Conservation (phyloP, 306 rosid species). For the Sophora flavescens region DNA sequence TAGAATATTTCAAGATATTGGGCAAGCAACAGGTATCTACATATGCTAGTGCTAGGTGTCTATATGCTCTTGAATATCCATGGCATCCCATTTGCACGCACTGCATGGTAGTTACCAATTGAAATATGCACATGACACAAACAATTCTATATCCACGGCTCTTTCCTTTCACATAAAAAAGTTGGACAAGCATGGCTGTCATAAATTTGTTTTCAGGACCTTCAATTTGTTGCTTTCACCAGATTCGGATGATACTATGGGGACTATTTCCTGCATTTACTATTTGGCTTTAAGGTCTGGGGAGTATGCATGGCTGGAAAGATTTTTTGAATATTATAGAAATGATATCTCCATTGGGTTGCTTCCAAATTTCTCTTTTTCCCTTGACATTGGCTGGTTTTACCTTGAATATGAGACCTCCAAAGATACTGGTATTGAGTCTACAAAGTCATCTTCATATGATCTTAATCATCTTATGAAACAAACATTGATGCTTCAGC, state of each 20-base stretch:
- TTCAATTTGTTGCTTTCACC: conserved; percentile 88
- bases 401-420: conserved; percentile 72
- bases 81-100: conserved; percentile 88
- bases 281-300: conserved; percentile 87
- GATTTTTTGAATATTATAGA: conserved; percentile 78
- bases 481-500: conserved; percentile 98
- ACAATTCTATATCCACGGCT: conserved; percentile 73
- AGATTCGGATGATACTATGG: conserved; percentile 94
- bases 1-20: conserved; percentile 82
- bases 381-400: conserved; percentile 85
- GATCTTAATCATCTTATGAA: conserved; percentile 70
- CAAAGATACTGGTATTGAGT: conserved; percentile 45
- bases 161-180: conserved; percentile 91
- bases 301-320: conserved; percentile 92
- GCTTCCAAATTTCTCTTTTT: conserved; percentile 90
- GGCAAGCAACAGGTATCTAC: conserved; percentile 94
- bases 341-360: conserved; percentile 89
- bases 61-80: conserved; percentile 94
- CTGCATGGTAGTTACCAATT: conserved; percentile 87
- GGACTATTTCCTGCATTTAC: conserved; percentile 87
- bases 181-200: conserved; percentile 92
- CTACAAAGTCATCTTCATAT: conserved; percentile 64
- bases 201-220: conserved; percentile 92
- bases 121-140: conserved; percentile 74
- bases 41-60: conserved; percentile 77